Percentiles rank a stretch among this genome's conserved stretches.
Evolutionary conservation across 495 filamentous ascomycete species (phyloP).

Genomic region (Aspergillus bertholletiae): DNA sequence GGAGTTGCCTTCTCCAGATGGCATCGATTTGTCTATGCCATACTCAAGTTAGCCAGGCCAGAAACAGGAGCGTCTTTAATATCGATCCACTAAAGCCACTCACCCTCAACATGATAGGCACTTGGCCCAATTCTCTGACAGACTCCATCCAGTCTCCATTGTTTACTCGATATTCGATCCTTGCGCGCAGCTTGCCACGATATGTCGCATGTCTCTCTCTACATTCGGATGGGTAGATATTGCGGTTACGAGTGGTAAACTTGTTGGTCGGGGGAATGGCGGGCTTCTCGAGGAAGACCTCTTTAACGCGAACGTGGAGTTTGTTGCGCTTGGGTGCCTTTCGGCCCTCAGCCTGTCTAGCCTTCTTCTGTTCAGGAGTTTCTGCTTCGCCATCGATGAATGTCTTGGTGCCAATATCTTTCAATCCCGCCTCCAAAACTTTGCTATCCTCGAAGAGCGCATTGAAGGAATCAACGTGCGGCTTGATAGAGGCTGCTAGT

Average conservation of each 20-base stretch:
- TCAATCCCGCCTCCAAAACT: slow-evolving; percentile 70
- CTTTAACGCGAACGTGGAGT: slow-evolving; percentile 67
- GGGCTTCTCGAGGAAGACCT: slow-evolving; percentile 75
- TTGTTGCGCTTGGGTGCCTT: slow-evolving; percentile 60
- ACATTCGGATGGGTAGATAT: slow-evolving; percentile 89
- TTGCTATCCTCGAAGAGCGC: slow-evolving; percentile 70
- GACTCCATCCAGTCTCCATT: slow-evolving; percentile 76
- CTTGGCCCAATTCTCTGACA: slow-evolving; percentile 76
- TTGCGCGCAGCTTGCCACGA: slow-evolving; percentile 76
- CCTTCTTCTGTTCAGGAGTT: slow-evolving; percentile 36
- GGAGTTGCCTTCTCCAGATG: slow-evolving; percentile 84
- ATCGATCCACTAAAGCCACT: slow-evolving; percentile 5
- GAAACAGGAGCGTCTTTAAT: background rate
- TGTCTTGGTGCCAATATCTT: slow-evolving; percentile 85
- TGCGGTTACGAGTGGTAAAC: slow-evolving; percentile 66
- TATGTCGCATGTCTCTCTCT: slow-evolving; percentile 92
- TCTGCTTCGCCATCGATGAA: slow-evolving; percentile 74
- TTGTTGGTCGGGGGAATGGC: slow-evolving; percentile 75
- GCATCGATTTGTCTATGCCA: slow-evolving; percentile 71
- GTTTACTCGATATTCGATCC: slow-evolving; percentile 80
- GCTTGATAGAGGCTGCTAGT: slow-evolving; percentile 74
- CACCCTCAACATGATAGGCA: slow-evolving; percentile 92
- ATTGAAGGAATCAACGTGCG: slow-evolving; percentile 95
- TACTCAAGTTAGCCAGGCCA: slow-evolving; percentile 2
- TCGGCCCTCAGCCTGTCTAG: slow-evolving; percentile 38